Base-by-base conservation (phyloP, 2,329 filamentous ascomycete species). In the Macroventuria anomochaeta region DNA sequence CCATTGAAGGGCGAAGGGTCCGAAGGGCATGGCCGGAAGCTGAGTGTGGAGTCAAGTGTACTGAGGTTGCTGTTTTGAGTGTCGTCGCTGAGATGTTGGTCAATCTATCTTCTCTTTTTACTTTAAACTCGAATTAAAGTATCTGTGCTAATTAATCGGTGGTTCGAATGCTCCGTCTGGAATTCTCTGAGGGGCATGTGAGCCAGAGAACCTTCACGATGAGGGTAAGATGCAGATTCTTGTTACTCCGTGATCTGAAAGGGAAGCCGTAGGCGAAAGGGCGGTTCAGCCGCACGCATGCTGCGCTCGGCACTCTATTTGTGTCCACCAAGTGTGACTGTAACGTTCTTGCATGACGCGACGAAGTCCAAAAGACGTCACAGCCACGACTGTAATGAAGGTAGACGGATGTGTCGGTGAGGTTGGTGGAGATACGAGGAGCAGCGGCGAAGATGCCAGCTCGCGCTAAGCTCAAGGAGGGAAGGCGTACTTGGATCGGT, bases 1-100 rank as follows among this genome's bases (percentile, higher is more conserved):
- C 69, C 65, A 72, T 63, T 64, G 61, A 11, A 73, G 67, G 38
- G 52, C 42, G 46, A 72, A 70, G 36, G 69, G 67, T 17, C 63
- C 66, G 46, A 71, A 69, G 10, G 57, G 49, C 65, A 70, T 70
- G 10, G 28, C n/a, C 21, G 15, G 31, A 5, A 23, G 31, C 21
- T 26, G 26, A 7, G 15, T 33, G 18, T 23, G 34, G 11, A 13
- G 17, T 17, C 18, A 13, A 17, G 5, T 12, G 11, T 21, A 8
- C 18, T 15, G 28, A 12, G 5, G 28, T 7, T 31, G 11, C 3
- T 31, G 13, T 31, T 11, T 6, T 31, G 28, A 12, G 13, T 31
- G 4, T 31, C n/a, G n/a, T n/a, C n/a, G n/a, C n/a, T n/a, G n/a
- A n/a, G n/a, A n/a, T n/a, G n/a, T n/a, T n/a, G 36, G 36, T 38